These are phyloP conservation scores for Chaetoceros muelleri DNA, from an alignment of 108 stramenopile species.

Conservation along the genomic window DNA sequence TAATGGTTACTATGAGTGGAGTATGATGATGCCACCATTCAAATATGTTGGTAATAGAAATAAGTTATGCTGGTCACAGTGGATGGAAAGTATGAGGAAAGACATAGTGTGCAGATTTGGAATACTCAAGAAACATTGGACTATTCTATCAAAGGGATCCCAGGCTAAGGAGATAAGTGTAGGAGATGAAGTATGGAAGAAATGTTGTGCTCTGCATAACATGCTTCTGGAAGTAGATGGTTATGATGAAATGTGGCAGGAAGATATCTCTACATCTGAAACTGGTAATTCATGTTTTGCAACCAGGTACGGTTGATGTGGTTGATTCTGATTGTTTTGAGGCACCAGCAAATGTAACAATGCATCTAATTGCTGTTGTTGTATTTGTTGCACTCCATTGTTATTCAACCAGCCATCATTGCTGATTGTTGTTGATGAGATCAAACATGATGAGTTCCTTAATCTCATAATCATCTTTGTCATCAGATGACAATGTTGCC, in stretches of 20 bases:
- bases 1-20: constrained; percentile 26
- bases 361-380: too few relatives aligned
- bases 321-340: too few relatives aligned
- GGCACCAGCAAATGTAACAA: too few relatives aligned
- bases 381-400: too few relatives aligned
- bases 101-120: constrained; percentile 41
- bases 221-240: constrained; percentile 24
- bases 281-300: background rate
- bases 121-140: constrained; percentile 18
- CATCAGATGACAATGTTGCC: too few relatives aligned
- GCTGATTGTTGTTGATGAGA: too few relatives aligned
- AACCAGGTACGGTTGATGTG: too few relatives aligned
- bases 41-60: background rate
- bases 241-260: constrained; percentile 6
- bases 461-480: too few relatives aligned
- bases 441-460: too few relatives aligned
- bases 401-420: too few relatives aligned
- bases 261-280: background rate
- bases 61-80: constrained; percentile 3
- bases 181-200: constrained; percentile 11
- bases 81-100: constrained; percentile 29
- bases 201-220: constrained; percentile 31
- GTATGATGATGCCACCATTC: constrained; percentile 13
- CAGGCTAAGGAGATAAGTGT: constrained; percentile 13
- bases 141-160: constrained; percentile 12